These are phyloP conservation scores for Pharus latifolius DNA, from an alignment of 176 grass and related monocot species.

Conservation along the genomic window DNA sequence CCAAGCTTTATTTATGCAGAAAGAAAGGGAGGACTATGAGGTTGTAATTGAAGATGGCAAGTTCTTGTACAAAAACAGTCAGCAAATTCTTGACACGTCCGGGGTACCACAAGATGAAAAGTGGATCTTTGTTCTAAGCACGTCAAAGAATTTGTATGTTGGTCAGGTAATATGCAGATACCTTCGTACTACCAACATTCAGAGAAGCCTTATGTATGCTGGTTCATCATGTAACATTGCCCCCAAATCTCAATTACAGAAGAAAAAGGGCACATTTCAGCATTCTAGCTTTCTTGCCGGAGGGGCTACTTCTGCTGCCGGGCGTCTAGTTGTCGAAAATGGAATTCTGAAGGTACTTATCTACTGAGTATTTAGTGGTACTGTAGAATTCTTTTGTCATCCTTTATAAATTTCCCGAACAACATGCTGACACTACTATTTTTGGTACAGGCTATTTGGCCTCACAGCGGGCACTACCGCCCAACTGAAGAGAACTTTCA, in stretches of 20 bases:
- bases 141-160: slow-evolving; percentile 68
- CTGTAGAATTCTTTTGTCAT: neutral
- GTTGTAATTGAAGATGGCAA: slow-evolving; percentile 65
- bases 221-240: neutral
- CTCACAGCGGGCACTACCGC: slow-evolving; percentile 83
- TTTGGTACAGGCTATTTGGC: slow-evolving; percentile 70
- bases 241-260: slow-evolving; percentile 40
- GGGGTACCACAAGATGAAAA: slow-evolving; percentile 41
- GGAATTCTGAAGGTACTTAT: slow-evolving; percentile 63
- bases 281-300: slow-evolving; percentile 96
- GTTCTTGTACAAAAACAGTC: slow-evolving; percentile 68
- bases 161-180: slow-evolving; percentile 56
- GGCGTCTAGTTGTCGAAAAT: slow-evolving; percentile 67
- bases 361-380: neutral
- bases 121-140: slow-evolving; percentile 98
- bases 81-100: slow-evolving; percentile 46
- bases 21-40: slow-evolving; percentile 91
- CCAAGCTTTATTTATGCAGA: slow-evolving; percentile 38
- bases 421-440: neutral
- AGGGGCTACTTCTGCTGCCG: slow-evolving; percentile 84
- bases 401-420: neutral
- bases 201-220: neutral
- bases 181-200: neutral
- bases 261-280: slow-evolving; percentile 94
- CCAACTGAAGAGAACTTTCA: slow-evolving; percentile 88